Conservation (phyloP, 345 rosid genomes). For the Eutrema yunnanense region DNA sequence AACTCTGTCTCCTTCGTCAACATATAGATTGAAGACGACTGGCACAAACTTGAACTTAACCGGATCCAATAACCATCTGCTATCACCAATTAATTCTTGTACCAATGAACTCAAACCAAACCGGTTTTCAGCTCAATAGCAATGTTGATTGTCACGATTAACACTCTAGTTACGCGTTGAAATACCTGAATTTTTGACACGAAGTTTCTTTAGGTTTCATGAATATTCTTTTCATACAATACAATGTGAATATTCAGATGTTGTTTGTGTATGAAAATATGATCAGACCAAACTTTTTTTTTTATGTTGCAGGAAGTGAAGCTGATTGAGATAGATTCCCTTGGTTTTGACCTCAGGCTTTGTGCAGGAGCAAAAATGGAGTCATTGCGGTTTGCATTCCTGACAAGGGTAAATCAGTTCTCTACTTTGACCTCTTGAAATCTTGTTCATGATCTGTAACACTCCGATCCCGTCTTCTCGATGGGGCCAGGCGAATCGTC, state of each 20-base stretch:
- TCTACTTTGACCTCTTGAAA: neutral
- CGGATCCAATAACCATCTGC: neutral
- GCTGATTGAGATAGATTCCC: slow-evolving; percentile 59
- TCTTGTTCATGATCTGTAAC: neutral
- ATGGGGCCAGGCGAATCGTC: too few species aligned
- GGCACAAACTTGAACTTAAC: too few species aligned
- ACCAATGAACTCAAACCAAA: neutral
- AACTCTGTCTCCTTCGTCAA: too few species aligned
- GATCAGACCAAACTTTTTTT: neutral
- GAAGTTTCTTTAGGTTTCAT: neutral
- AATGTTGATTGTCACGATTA: neutral
- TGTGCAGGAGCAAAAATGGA: slow-evolving; percentile 83
- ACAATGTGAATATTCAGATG: neutral
- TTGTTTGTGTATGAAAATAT: neutral
- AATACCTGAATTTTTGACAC: neutral
- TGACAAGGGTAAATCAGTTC: slow-evolving; percentile 47
- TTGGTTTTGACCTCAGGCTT: slow-evolving; percentile 77
- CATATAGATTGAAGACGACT: too few species aligned
- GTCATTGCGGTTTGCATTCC: slow-evolving; percentile 71
- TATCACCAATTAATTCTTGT: neutral
- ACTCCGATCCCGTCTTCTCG: too few species aligned
- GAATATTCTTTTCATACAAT: neutral
- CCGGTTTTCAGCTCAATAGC: neutral
- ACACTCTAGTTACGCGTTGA: neutral
- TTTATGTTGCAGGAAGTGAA: slow-evolving; percentile 56